Evolutionary conservation across 179 eudicot species (phyloP), one percentile per base, ranked within the genome.

Genomic region (Pouteria campechiana): DNA sequence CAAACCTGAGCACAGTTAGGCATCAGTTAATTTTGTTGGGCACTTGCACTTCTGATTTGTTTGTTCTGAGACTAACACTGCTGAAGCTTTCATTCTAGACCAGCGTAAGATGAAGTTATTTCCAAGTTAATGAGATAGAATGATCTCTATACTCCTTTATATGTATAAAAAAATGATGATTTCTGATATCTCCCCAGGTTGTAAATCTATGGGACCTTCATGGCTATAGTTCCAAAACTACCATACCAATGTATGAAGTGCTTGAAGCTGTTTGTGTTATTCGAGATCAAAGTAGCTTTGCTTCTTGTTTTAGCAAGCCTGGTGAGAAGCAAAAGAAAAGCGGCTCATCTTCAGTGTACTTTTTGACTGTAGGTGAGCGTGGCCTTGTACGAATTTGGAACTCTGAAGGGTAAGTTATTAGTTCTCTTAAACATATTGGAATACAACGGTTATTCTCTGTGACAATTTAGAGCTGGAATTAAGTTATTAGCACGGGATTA

Each of bases 331-430:
- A 67, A 71, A 69, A 63, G 57, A 72, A 52, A 52, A 55, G 27
- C 36, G 48, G 49, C 19, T 32, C 41, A 13, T 35, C 69, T 34
- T 65, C 61, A 32, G 40, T 82, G 46, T 68, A 62, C 44, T 90
- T 86, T 58, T 7, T 82, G 25, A 86, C 98, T 44, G 85, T 68
- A 47, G 99, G 99, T 68, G 99, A 82, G 63, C 94, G 88, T 62
- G 99, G 99, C 28, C 55, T 92, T 64, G 80, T 92, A 47, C 80
- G 94, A 38, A 69, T 87, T 55, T 92, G 99, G 99, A 81, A 57
- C 55, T 77, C 96, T 19, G 75, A 77, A 46, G 77, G 95, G 97
- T 80, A 73, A 19, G 58, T 29, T 25, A 31, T 41, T 37, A 23
- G 9, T 21, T 23, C 25, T 49, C 30, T 61, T 46, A 32, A 18